phyloP scores from a whole-genome alignment of 352 stramenopile genomes.

The Blastocystis sp. region DNA sequence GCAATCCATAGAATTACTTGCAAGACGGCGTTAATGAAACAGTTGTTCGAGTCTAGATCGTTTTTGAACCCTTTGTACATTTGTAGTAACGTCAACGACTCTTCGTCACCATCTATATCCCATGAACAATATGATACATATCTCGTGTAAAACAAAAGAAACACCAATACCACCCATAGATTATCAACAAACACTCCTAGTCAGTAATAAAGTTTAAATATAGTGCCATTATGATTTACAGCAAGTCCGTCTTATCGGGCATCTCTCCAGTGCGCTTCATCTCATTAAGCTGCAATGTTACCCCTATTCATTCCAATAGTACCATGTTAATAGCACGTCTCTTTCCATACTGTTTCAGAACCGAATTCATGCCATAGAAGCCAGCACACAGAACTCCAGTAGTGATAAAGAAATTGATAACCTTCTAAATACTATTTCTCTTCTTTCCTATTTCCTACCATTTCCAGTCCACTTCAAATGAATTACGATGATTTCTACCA shows the following conservation, averaged over 20 bases:
- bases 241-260: constrained; percentile 42
- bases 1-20: background rate
- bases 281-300: constrained; percentile 23
- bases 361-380: background rate
- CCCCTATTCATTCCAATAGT: background rate
- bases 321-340: constrained; percentile 46
- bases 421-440: background rate
- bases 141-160: background rate
- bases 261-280: constrained; percentile 36
- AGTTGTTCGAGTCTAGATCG: constrained; percentile 2
- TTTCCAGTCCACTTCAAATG: background rate
- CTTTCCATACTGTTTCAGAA: constrained; percentile 45
- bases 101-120: constrained; percentile 22
- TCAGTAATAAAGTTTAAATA: background rate
- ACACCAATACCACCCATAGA: background rate
- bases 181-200: background rate
- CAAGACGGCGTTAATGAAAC: constrained; percentile 38
- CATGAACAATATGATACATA: background rate
- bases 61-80: constrained; percentile 42
- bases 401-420: constrained; percentile 57
- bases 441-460: background rate
- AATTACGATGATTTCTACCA: background rate
- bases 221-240: constrained; percentile 41
- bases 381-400: constrained; percentile 12
- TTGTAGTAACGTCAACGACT: background rate